Evolutionary conservation across 108 stramenopile species (phyloP).

Genomic region (Schizochytrium sp.): DNA sequence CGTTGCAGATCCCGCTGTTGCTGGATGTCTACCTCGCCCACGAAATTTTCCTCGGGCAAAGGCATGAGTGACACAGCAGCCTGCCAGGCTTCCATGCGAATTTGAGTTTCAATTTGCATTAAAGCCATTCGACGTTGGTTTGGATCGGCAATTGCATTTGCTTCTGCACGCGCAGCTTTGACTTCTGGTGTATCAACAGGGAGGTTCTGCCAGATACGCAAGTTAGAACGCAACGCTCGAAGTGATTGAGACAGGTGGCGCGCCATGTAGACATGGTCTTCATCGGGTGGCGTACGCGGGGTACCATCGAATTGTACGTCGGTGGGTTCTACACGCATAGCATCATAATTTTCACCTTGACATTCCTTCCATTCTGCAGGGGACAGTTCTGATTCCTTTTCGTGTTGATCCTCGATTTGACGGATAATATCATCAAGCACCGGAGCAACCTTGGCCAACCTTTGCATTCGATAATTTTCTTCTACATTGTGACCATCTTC

Average conservation of each 20-base stretch:
- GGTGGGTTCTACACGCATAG: neutral
- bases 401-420: slow-evolving; percentile 23
- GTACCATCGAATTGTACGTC: slow-evolving; percentile 28
- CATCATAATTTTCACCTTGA: neutral
- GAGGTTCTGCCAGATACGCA: neutral
- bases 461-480: slow-evolving; percentile 46
- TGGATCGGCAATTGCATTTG: neutral
- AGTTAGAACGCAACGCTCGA: neutral
- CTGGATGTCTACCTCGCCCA: slow-evolving; percentile 9
- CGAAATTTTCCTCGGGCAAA: neutral
- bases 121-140: neutral
- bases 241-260: neutral
- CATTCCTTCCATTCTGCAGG: neutral
- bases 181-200: neutral
- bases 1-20: slow-evolving; percentile 36
- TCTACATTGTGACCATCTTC: slow-evolving; percentile 25
- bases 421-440: slow-evolving; percentile 7
- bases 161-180: neutral
- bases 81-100: slow-evolving; percentile 36
- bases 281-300: slow-evolving; percentile 4
- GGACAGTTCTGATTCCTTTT: neutral
- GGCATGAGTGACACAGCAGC: slow-evolving; percentile 23
- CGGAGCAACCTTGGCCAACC: slow-evolving; percentile 6
- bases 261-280: slow-evolving; percentile 36
- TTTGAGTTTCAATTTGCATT: neutral